Evolutionary conservation across 768 basidiomycete species (phyloP).

Genomic region (Phanerodontia chrysosporium): DNA sequence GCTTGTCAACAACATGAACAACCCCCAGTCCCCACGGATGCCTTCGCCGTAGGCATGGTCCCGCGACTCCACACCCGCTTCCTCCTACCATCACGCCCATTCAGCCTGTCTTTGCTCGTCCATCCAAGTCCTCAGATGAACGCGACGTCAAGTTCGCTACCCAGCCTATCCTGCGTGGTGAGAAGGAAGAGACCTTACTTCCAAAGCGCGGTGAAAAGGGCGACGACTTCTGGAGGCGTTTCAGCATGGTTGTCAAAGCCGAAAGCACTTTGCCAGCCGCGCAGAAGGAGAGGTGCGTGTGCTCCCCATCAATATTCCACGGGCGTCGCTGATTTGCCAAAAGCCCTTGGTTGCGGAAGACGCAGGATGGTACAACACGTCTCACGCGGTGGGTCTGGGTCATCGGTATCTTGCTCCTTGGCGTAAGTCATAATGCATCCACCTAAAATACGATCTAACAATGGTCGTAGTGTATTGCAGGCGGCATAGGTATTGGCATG

Average conservation of each 20-base stretch:
- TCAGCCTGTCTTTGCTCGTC: conserved; percentile 71
- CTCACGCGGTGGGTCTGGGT: conserved; percentile 70
- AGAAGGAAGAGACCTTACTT: conserved; percentile 62
- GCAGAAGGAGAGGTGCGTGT: conserved; percentile 41
- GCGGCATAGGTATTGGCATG: conserved; percentile 56
- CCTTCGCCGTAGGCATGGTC: conserved; percentile 30
- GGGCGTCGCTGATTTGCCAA: not conserved
- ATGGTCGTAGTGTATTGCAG: conserved; percentile 40
- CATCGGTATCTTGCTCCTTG: conserved; percentile 52
- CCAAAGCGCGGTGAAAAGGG: conserved; percentile 68
- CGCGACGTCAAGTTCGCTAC: conserved; percentile 46
- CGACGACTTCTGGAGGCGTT: conserved; percentile 84
- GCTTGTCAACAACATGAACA: conserved; percentile 21
- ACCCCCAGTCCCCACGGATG: conserved; percentile 28
- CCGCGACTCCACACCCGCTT: conserved; percentile 65
- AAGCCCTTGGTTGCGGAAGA: conserved; percentile 69
- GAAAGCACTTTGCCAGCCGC: conserved; percentile 39
- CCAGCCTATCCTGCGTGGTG: conserved; percentile 60
- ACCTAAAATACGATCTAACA: too few relatives aligned
- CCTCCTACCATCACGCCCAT: conserved; percentile 78
- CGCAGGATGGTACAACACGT: conserved; percentile 45
- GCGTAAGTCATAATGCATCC: conserved; percentile 47
- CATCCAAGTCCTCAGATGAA: conserved; percentile 34
- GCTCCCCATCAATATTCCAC: not conserved
- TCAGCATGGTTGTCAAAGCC: conserved; percentile 78